Percentiles rank a stretch among this genome's conserved stretches.
Evolutionary conservation across 2,329 filamentous ascomycete genomes (phyloP).

Genomic region (Ophiocordyceps australis): DNA sequence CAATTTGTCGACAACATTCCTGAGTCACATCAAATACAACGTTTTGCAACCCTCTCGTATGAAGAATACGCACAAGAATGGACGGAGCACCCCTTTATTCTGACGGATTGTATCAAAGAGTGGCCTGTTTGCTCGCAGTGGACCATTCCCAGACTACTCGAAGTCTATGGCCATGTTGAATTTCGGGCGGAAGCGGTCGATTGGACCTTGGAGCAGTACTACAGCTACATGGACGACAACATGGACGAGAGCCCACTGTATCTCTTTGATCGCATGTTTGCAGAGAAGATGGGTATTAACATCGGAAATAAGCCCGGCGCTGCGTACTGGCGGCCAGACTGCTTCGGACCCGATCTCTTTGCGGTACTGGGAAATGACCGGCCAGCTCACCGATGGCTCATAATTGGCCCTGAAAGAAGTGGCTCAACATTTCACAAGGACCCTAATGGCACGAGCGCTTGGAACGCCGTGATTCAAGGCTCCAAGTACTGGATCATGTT

Average conservation of each 20-base stretch:
- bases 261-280: slow-evolving; percentile 77
- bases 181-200: slow-evolving; percentile 90
- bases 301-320: slow-evolving; percentile 32
- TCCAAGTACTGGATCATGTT: slow-evolving; percentile 99
- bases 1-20: slow-evolving; percentile 59
- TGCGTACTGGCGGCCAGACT: slow-evolving; percentile 63
- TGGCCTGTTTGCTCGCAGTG: slow-evolving; percentile 69
- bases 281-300: slow-evolving; percentile 61
- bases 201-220: slow-evolving; percentile 71
- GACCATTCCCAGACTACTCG: slow-evolving; percentile 49
- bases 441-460: slow-evolving; percentile 57
- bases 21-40: slow-evolving; percentile 49
- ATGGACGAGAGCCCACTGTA: slow-evolving; percentile 81
- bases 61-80: slow-evolving; percentile 59
- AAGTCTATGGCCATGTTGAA: slow-evolving; percentile 43
- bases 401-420: slow-evolving; percentile 71
- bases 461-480: slow-evolving; percentile 84
- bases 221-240: slow-evolving; percentile 64
- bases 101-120: slow-evolving; percentile 61
- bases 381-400: slow-evolving; percentile 83
- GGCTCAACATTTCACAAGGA: slow-evolving; percentile 92
- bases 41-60: slow-evolving; percentile 48
- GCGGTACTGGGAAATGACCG: slow-evolving; percentile 58
- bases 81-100: slow-evolving; percentile 70
- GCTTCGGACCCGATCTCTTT: slow-evolving; percentile 79